A percentile compares a stretch with the other conserved stretches of the same genome.
phyloP scores from a whole-genome alignment of 2,329 filamentous ascomycete species.

The Rhexocercosporidium sp. region DNA sequence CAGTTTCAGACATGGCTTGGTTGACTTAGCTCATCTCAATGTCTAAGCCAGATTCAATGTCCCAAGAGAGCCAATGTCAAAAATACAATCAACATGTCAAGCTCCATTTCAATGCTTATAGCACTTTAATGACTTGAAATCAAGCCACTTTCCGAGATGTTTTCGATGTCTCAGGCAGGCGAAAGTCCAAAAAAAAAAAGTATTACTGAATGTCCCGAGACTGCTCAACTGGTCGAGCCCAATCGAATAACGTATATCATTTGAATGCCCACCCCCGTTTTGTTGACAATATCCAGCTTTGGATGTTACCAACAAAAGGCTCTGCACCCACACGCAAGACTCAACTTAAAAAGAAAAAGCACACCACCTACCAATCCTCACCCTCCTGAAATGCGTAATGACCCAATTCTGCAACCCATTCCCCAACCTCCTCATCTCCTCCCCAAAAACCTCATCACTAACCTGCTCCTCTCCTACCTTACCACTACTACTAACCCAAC shows the following conservation, averaged over 20 bases:
- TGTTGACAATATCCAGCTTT: background rate
- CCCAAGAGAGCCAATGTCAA: background rate
- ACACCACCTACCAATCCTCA: constrained; percentile 52
- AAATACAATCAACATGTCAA: background rate
- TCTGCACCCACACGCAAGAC: background rate
- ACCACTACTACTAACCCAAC: constrained; percentile 72
- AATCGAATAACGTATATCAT: background rate
- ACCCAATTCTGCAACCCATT: constrained; percentile 78
- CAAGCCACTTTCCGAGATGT: background rate
- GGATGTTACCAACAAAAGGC: background rate
- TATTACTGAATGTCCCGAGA: background rate
- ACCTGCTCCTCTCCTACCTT: constrained; percentile 62
- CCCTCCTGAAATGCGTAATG: constrained; percentile 69
- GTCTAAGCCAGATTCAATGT: background rate
- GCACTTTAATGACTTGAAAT: background rate
- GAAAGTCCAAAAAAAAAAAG: background rate
- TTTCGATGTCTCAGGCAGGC: background rate
- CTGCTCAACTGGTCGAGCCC: background rate
- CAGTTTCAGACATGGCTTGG: background rate
- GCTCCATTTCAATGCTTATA: background rate
- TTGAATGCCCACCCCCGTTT: background rate
- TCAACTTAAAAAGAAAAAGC: background rate
- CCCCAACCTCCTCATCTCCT: constrained; percentile 64
- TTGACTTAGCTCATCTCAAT: background rate
- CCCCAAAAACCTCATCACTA: constrained; percentile 70